phyloP scores from a whole-genome alignment of 345 rosid species.

The Bretschneidera sinensis region DNA sequence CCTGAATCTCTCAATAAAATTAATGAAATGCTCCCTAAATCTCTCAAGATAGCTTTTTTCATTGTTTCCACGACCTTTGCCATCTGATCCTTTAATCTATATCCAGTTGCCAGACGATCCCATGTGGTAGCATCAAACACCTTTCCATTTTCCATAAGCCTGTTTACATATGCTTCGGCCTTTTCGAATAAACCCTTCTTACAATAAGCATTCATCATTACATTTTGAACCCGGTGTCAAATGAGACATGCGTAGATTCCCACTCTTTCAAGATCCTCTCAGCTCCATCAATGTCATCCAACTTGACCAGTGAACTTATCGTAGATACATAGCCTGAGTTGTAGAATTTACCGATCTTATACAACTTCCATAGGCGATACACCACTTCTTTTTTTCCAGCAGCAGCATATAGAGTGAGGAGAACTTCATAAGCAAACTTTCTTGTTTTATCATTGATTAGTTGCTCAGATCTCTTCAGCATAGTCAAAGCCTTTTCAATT shows the following conservation, averaged over 20 bases:
- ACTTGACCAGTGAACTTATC: conserved; percentile 31
- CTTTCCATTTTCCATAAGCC: too few species aligned
- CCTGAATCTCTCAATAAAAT: too few species aligned
- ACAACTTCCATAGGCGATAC: conserved; percentile 35
- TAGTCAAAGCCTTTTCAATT: conserved; percentile 21
- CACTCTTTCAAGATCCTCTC: conserved; percentile 44
- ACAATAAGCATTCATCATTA: conserved; percentile 31
- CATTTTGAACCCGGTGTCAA: conserved; percentile 34
- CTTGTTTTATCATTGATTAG: not conserved
- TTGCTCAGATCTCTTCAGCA: conserved; percentile 32
- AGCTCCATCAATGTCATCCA: conserved; percentile 40
- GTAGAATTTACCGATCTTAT: conserved; percentile 23
- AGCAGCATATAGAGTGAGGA: conserved; percentile 35
- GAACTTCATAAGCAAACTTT: conserved; percentile 26
- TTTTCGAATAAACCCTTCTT: conserved; percentile 30
- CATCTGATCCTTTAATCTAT: conserved; percentile 18
- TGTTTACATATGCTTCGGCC: conserved; percentile 30
- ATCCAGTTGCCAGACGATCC: too few species aligned
- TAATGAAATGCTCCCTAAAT: too few species aligned
- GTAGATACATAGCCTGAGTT: conserved; percentile 30
- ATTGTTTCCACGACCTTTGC: conserved; percentile 23
- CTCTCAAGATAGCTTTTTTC: conserved; percentile 22
- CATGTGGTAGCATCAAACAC: too few species aligned
- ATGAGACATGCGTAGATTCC: conserved; percentile 16
- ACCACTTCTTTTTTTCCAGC: conserved; percentile 29